These are phyloP conservation scores for Auxenochlorella protothecoides DNA, from an alignment of 139 green algal genomes.

Conservation along the genomic window DNA sequence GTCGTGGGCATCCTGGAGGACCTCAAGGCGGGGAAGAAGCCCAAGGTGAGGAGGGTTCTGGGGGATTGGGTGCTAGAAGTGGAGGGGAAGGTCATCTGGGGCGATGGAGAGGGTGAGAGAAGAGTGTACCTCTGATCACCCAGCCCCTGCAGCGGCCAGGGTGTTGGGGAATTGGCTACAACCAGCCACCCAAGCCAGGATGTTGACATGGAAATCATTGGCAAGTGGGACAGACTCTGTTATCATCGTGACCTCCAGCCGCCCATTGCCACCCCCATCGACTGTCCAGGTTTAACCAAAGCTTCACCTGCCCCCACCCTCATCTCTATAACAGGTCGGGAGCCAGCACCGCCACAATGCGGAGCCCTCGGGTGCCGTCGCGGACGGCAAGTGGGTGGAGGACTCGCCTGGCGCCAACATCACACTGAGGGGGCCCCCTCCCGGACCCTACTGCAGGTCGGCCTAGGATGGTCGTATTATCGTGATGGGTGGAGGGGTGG, in stretches of 20 bases:
- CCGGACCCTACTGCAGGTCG: constrained; percentile 48
- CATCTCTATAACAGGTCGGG: constrained; percentile 33
- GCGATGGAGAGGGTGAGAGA: too few relatives aligned
- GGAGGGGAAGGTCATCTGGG: not conserved
- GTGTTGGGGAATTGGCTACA: too few relatives aligned
- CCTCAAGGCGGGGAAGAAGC: constrained; percentile 62
- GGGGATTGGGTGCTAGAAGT: constrained; percentile 4
- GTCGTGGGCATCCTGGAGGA: constrained; percentile 66
- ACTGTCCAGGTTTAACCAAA: not conserved
- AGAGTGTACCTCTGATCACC: too few relatives aligned
- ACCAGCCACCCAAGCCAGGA: too few relatives aligned
- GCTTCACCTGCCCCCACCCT: not conserved
- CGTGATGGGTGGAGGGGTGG: too few relatives aligned
- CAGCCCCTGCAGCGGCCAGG: too few relatives aligned
- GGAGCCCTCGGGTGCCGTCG: constrained; percentile 60
- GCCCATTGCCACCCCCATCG: not conserved
- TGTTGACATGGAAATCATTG: too few relatives aligned
- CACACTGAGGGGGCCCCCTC: constrained; percentile 34
- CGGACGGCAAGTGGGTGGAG: constrained; percentile 59
- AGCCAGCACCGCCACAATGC: constrained; percentile 66
- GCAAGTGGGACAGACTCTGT: too few relatives aligned
- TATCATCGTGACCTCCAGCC: too few relatives aligned
- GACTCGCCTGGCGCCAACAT: constrained; percentile 2
- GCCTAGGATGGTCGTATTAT: too few relatives aligned
- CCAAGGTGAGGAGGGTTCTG: constrained; percentile 22